These are phyloP conservation scores for Rhodotorula toruloides DNA, from an alignment of 768 basidiomycete genomes.

Conservation along the genomic window DNA sequence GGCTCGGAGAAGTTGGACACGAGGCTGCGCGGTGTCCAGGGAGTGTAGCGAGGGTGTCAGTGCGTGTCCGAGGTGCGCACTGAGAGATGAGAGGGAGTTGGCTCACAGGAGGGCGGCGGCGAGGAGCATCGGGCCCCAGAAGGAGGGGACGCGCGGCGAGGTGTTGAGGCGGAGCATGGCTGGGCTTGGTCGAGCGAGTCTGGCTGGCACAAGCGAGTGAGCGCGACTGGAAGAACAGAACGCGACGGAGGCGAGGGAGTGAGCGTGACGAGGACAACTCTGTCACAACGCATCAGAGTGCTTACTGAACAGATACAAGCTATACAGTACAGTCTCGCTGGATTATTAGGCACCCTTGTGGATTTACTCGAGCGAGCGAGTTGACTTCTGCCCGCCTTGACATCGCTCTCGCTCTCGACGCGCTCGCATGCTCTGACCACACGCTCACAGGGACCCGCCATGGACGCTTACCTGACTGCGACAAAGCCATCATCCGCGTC, in stretches of 20 bases:
- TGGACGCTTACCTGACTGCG: conserved; percentile 10
- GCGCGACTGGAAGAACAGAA: not conserved
- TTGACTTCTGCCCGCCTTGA: not conserved
- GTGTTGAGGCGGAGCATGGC: conserved; percentile 25
- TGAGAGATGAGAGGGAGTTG: not conserved
- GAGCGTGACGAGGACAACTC: no score
- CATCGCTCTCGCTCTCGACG: not conserved
- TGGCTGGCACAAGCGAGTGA: not conserved
- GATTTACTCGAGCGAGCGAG: no score
- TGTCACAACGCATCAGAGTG: no score
- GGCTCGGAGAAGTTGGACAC: conserved; percentile 36
- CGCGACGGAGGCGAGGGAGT: not conserved
- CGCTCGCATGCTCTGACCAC: not conserved
- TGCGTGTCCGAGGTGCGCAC: not conserved
- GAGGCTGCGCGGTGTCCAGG: conserved; percentile 9
- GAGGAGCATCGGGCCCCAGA: conserved; percentile 31
- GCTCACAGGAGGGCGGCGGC: conserved; percentile 24
- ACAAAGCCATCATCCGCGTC: not conserved
- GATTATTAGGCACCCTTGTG: no score
- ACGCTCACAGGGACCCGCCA: not conserved
- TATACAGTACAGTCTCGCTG: no score
- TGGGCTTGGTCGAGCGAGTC: rapidly evolving
- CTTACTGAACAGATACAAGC: no score
- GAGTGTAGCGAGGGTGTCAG: not conserved
- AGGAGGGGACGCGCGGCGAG: conserved; percentile 20